These are phyloP conservation scores for Septoria linicola DNA, from an alignment of 2,329 filamentous ascomycete genomes.

Conservation along the genomic window DNA sequence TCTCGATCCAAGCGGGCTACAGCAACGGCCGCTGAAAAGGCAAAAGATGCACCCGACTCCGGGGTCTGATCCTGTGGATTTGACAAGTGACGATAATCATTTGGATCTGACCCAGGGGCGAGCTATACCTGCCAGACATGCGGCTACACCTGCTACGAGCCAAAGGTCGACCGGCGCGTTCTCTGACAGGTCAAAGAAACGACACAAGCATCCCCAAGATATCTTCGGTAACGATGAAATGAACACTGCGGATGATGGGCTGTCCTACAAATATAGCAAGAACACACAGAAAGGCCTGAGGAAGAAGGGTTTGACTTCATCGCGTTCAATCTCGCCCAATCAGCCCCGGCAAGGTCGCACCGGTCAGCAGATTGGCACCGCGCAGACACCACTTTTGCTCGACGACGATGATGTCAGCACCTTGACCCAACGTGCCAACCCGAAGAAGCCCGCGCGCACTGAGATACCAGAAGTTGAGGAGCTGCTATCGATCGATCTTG, in stretches of 20 bases:
- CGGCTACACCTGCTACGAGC: background rate
- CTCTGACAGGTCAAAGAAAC: background rate
- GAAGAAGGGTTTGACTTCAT: background rate
- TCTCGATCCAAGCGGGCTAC: background rate
- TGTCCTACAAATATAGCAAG: background rate
- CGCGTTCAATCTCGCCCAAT: background rate
- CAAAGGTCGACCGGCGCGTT: background rate
- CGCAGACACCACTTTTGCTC: background rate
- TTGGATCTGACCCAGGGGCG: background rate
- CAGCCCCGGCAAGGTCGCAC: background rate
- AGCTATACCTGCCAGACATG: background rate
- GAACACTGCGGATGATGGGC: background rate
- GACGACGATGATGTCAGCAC: background rate
- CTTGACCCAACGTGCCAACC: no score
- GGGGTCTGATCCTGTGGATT: background rate
- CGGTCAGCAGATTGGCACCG: background rate
- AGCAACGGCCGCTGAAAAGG: background rate
- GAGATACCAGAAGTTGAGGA: background rate
- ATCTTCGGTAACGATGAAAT: slow-evolving; percentile 8
- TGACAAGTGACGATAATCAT: background rate
- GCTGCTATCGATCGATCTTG: background rate
- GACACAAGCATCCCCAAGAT: background rate
- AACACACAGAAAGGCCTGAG: no score
- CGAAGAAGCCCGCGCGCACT: no score
- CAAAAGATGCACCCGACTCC: background rate